Conservation (phyloP, 1,284 basidiomycete genomes). For the Farysia itapuensis region DNA sequence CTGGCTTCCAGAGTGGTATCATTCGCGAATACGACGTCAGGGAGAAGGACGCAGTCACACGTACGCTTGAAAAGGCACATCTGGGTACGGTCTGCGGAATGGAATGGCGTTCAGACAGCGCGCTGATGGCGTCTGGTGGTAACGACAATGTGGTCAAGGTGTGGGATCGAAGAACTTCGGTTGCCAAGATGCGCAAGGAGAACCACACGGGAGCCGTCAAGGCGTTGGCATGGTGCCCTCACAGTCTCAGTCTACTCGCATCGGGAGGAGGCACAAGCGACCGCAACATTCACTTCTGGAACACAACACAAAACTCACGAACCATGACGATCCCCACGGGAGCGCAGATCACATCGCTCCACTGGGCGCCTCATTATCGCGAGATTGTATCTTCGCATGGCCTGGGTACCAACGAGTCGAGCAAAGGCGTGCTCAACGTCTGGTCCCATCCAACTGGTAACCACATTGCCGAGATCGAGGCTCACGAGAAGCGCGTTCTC, state of each 20-base stretch:
- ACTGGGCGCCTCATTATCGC: constrained; percentile 85
- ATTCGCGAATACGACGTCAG: constrained; percentile 57
- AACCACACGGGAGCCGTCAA: constrained; percentile 57
- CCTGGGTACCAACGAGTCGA: constrained; percentile 41
- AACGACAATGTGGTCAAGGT: constrained; percentile 95
- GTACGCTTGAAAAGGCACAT: constrained; percentile 53
- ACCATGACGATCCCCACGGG: constrained; percentile 52
- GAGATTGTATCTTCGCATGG: constrained; percentile 93
- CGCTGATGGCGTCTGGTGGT: constrained; percentile 87
- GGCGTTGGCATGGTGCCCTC: constrained; percentile 94
- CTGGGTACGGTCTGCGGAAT: constrained; percentile 54
- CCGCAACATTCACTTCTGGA: constrained; percentile 88
- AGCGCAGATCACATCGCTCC: constrained; percentile 87
- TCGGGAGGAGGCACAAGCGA: constrained; percentile 94
- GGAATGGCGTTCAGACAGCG: constrained; percentile 62
- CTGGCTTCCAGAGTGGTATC: constrained; percentile 53
- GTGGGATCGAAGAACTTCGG: constrained; percentile 83
- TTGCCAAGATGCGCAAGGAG: constrained; percentile 89
- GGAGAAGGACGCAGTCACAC: constrained; percentile 43
- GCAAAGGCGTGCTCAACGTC: constrained; percentile 48
- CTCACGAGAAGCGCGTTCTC: constrained; percentile 53
- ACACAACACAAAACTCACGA: constrained; percentile 54
- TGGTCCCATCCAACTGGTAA: constrained; percentile 55
- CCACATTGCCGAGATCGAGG: constrained; percentile 53
- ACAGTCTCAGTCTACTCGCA: constrained; percentile 88